These are phyloP conservation scores for Rhizophagus sp. DNA, from an alignment of 192 early-diverging fungal species.

Conservation along the genomic window DNA sequence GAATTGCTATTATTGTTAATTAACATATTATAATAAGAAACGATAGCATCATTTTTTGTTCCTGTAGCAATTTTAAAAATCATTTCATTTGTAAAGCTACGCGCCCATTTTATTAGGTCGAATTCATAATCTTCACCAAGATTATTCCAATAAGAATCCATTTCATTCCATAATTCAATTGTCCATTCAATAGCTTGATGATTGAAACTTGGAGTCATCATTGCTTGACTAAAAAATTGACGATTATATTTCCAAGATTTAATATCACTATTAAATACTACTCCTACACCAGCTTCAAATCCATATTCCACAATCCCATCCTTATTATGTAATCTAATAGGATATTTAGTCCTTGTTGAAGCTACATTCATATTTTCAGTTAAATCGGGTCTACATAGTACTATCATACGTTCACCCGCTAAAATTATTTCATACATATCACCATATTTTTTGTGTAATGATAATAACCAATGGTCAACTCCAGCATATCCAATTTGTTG, in stretches of 20 bases:
- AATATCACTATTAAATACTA: neutral
- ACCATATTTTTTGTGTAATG: too few relatives aligned
- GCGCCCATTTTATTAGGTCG: neutral
- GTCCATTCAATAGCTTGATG: neutral
- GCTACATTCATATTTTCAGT: neutral
- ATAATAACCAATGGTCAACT: too few relatives aligned
- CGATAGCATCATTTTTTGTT: neutral
- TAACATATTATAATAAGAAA: neutral
- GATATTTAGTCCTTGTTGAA: neutral
- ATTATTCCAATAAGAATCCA: constrained; percentile 8
- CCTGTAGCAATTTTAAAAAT: neutral
- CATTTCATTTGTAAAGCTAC: neutral
- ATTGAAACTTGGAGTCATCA: neutral
- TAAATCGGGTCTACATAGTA: neutral
- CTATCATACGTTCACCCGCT: neutral
- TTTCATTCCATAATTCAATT: neutral
- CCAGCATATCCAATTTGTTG: too few relatives aligned
- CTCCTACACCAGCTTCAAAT: neutral
- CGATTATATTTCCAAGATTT: constrained; percentile 11
- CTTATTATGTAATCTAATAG: neutral
- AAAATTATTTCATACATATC: neutral
- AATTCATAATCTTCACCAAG: neutral
- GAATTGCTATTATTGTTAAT: too few relatives aligned
- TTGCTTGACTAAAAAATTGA: neutral
- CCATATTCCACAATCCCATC: neutral